These are phyloP conservation scores for Termitomyces sp. DNA, from an alignment of 768 basidiomycete species.

Conservation along the genomic window DNA sequence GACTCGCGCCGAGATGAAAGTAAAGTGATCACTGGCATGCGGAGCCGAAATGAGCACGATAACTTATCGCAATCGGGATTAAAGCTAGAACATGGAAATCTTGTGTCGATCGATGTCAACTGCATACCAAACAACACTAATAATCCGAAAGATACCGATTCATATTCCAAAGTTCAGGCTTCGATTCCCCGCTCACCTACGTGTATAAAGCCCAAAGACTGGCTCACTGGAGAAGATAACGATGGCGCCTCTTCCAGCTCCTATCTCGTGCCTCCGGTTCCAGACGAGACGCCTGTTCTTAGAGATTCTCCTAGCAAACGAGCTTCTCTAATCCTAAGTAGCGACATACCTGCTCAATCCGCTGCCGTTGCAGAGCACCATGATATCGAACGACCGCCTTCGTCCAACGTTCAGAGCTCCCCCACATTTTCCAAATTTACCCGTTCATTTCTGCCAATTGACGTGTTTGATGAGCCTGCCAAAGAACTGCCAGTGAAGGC, in stretches of 20 bases:
- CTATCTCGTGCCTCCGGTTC: conserved; percentile 11
- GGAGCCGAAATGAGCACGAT: background rate
- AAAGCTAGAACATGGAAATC: conserved; percentile 44
- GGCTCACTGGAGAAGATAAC: conserved; percentile 70
- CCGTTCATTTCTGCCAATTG: conserved; percentile 30
- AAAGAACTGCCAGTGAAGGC: conserved; percentile 36
- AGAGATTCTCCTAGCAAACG: conserved; percentile 73
- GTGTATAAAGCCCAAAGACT: conserved; percentile 37
- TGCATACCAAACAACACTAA: conserved; percentile 6
- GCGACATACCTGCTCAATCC: conserved; percentile 32
- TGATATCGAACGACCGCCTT: conserved; percentile 13
- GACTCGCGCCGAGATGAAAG: conserved; percentile 2
- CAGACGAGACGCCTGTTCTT: conserved; percentile 41
- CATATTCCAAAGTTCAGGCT: background rate
- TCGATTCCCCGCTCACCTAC: background rate
- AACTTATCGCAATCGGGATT: conserved; percentile 33
- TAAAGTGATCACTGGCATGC: conserved; percentile 1
- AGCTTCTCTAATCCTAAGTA: conserved; percentile 57
- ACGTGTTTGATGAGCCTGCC: conserved; percentile 16
- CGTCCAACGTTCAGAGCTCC: conserved; percentile 23
- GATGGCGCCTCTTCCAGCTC: conserved; percentile 18
- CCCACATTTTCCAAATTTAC: conserved; percentile 33
- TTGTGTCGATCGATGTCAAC: conserved; percentile 34
- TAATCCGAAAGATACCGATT: background rate
- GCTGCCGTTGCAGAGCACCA: conserved; percentile 33